Base-by-base conservation (phyloP, 345 rosid species). In the Bruguiera gymnorhiza region DNA sequence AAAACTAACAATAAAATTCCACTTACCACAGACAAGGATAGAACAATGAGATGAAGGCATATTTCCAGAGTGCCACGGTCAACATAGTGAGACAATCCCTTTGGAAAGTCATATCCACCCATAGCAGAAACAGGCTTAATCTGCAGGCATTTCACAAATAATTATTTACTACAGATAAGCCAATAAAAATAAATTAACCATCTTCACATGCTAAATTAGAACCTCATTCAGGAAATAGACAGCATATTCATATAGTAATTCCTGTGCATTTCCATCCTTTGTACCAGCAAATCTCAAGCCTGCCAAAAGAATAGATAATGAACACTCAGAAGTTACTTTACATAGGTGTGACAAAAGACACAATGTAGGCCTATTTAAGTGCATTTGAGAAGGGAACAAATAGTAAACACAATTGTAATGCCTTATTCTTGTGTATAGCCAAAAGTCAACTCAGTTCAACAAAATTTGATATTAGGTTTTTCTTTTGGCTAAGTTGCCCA, bases 241-340 rank as follows among this genome's bases (percentile, higher is more conserved):
- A 71, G 97, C 97, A 81, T 87, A 88, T 69, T 80, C 89, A 69
- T 89, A 81, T 51, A 95, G 97, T 73, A 92, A 81, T 70, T 92
- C 97, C 74, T 89, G 92, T 43, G 85, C 97, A 86, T 86, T 84
- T 76, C 83, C 93, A 82, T 95, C 91, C 80, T 82, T 89, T 18
- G 97, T 83, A 59, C 97, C 99, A 70, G 97, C 97, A 83, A 88
- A 95, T 73, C 89, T 89, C 78, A 95, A 79, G 37, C 97, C 97
- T 95, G 93, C 51, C 69, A 9, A 15, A 39, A 56, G 23, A 50
- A 24, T 30, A n/a, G 30, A 56, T 21, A 24, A 56, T 23, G 50
- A 43, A 13, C 4, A 0, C 18, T 11, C 18, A 43, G 0, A 13
- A 43, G 50, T 43, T 34, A 34, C 9, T 7, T 43, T 5, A 43